Conservation (phyloP, 108 stramenopile species). For the Cyclotella cryptica region DNA sequence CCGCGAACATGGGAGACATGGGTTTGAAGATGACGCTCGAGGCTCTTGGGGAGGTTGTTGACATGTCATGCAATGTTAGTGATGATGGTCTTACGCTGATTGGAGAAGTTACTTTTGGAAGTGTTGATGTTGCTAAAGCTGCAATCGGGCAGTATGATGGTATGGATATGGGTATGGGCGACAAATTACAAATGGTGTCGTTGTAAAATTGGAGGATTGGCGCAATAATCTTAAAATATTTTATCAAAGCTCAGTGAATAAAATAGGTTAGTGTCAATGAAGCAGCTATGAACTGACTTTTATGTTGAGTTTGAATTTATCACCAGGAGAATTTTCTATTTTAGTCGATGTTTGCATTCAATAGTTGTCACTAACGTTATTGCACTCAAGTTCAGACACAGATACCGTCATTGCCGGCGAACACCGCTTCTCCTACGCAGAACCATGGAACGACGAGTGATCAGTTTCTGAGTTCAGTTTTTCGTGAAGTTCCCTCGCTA, state of each 20-base stretch:
- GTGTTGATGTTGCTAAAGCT: slow-evolving; percentile 82
- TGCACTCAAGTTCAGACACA: too few relatives aligned
- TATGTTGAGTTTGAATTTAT: too few relatives aligned
- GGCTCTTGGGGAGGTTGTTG: slow-evolving; percentile 74
- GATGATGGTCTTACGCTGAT: slow-evolving; percentile 72
- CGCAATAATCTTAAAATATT: too few relatives aligned
- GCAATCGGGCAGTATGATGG: slow-evolving; percentile 89
- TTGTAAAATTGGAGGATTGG: slow-evolving; percentile 31
- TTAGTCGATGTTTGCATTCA: too few relatives aligned
- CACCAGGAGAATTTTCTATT: too few relatives aligned
- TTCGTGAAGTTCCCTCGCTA: slow-evolving; percentile 80
- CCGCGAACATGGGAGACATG: slow-evolving; percentile 85
- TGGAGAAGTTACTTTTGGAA: slow-evolving; percentile 84
- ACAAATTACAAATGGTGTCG: slow-evolving; percentile 66
- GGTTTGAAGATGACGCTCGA: slow-evolving; percentile 88
- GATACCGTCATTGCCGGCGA: too few relatives aligned
- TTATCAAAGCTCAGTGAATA: not conserved
- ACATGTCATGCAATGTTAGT: slow-evolving; percentile 68
- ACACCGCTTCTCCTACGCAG: too few relatives aligned
- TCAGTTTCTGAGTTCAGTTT: slow-evolving; percentile 62
- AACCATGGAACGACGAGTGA: too few relatives aligned
- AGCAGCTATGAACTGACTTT: not conserved
- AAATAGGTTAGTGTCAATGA: not conserved
- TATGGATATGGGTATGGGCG: slow-evolving; percentile 92
- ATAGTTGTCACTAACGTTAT: too few relatives aligned